phyloP scores from a whole-genome alignment of 371 early-diverging fungal genomes.

The Actinomortierella ambigua region DNA sequence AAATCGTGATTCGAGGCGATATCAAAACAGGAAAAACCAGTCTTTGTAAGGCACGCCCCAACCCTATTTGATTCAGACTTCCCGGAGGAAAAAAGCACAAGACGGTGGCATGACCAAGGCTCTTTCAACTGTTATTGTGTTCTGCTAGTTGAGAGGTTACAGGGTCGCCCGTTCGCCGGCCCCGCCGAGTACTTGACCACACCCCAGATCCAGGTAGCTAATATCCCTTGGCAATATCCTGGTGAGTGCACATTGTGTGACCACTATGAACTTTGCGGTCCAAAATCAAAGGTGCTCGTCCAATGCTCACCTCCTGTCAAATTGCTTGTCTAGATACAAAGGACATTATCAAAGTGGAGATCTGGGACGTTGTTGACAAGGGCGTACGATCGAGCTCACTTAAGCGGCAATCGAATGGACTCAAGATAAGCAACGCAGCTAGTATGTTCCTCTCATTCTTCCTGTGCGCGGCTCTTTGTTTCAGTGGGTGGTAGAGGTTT shows the following conservation, averaged over 20 bases:
- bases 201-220: slow-evolving; percentile 69
- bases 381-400: slow-evolving; percentile 36
- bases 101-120: not conserved
- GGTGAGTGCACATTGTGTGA: no score
- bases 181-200: slow-evolving; percentile 57
- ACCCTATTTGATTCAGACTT: not conserved
- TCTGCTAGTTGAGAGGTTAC: slow-evolving; percentile 59
- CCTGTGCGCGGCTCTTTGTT: not conserved
- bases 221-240: slow-evolving; percentile 71
- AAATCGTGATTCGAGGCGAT: slow-evolving; percentile 68
- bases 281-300: no score
- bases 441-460: slow-evolving; percentile 7
- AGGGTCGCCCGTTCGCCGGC: slow-evolving; percentile 54
- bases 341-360: slow-evolving; percentile 71
- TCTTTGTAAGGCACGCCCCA: slow-evolving; percentile 52
- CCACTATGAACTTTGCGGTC: no score
- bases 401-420: slow-evolving; percentile 5
- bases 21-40: slow-evolving; percentile 70
- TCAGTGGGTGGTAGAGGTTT: not conserved
- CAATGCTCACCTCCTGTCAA: no score
- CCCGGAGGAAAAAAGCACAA: not conserved
- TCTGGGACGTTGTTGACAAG: slow-evolving; percentile 75
- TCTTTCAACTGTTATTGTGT: not conserved
- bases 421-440: slow-evolving; percentile 41
- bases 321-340: slow-evolving; percentile 50